Conservation (phyloP, 805 yeast species). For the Candida palmyrensis region DNA sequence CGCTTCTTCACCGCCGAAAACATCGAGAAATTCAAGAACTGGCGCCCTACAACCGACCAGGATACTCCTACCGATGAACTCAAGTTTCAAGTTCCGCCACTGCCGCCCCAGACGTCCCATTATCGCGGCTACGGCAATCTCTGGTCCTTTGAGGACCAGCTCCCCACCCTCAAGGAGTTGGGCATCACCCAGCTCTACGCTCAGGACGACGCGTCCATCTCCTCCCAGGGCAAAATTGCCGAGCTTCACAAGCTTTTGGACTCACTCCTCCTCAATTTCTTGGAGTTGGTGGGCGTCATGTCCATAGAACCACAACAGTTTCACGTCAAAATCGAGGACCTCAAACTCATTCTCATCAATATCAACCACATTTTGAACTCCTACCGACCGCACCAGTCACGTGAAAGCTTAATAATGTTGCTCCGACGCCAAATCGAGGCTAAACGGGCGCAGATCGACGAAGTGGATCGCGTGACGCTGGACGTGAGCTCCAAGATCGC, state of each 20-base stretch:
- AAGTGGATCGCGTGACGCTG: slow-evolving; percentile 37
- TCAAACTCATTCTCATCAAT: slow-evolving; percentile 76
- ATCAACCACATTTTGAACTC: slow-evolving; percentile 89
- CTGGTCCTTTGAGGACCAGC: slow-evolving; percentile 78
- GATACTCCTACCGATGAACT: slow-evolving; percentile 25
- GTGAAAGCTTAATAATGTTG: slow-evolving; percentile 79
- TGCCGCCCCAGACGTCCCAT: slow-evolving; percentile 52
- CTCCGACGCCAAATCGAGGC: slow-evolving; percentile 65
- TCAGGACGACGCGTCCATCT: slow-evolving; percentile 31
- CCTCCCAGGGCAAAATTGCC: slow-evolving; percentile 46
- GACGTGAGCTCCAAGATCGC: slow-evolving; percentile 1
- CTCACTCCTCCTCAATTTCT: slow-evolving; percentile 71
- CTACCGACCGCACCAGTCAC: slow-evolving; percentile 91
- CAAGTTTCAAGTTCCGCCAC: slow-evolving; percentile 60
- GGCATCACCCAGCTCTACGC: slow-evolving; percentile 73
- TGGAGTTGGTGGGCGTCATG: slow-evolving; percentile 77
- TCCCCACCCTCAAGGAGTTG: slow-evolving; percentile 69
- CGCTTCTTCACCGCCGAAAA: slow-evolving; percentile 71
- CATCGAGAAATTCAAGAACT: slow-evolving; percentile 34
- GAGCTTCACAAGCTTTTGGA: slow-evolving; percentile 79
- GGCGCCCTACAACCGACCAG: slow-evolving; percentile 15
- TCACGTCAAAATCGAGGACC: slow-evolving; percentile 62
- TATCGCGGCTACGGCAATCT: slow-evolving; percentile 87
- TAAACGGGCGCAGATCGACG: slow-evolving; percentile 49
- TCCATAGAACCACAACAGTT: slow-evolving; percentile 65